Percentiles rank a stretch among this genome's conserved stretches.
phyloP scores from a whole-genome alignment of 2,329 filamentous ascomycete genomes.

The Fusarium phyllophilum region DNA sequence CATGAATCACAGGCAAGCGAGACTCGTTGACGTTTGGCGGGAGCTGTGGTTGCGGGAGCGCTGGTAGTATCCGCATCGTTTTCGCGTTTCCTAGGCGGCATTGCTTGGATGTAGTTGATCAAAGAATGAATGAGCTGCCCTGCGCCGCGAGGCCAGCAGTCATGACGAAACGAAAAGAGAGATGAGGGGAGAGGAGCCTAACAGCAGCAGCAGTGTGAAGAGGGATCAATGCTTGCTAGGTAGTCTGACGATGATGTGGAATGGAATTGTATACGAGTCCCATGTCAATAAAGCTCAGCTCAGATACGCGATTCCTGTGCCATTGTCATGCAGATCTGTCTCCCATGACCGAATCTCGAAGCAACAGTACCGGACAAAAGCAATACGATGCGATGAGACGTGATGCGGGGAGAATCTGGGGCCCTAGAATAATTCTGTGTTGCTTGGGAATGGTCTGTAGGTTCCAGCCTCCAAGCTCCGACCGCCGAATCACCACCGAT shows the following conservation, averaged over 20 bases:
- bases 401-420: conserved; percentile 42
- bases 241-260: conserved; percentile 17
- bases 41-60: conserved; percentile 37
- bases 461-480: conserved; percentile 23
- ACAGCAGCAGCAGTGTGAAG: conserved; percentile 3
- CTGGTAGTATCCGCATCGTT: conserved; percentile 42
- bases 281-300: conserved; percentile 35
- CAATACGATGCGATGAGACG: conserved; percentile 12
- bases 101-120: conserved; percentile 39
- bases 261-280: conserved; percentile 16
- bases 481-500: conserved; percentile 18
- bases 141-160: conserved; percentile 37
- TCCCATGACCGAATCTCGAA: conserved; percentile 15
- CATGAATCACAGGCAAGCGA: conserved; percentile 77
- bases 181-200: not conserved
- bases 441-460: conserved; percentile 24
- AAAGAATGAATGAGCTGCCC: conserved; percentile 34
- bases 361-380: not conserved
- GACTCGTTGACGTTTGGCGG: conserved; percentile 69
- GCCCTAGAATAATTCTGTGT: conserved; percentile 36
- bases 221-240: conserved; percentile 13
- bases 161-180: conserved; percentile 34
- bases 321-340: conserved; percentile 24
- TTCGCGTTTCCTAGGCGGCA: conserved; percentile 54
- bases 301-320: conserved; percentile 24